Evolutionary conservation across 768 basidiomycete genomes (phyloP).

Genomic region (Amanita pseudoporphyria): DNA sequence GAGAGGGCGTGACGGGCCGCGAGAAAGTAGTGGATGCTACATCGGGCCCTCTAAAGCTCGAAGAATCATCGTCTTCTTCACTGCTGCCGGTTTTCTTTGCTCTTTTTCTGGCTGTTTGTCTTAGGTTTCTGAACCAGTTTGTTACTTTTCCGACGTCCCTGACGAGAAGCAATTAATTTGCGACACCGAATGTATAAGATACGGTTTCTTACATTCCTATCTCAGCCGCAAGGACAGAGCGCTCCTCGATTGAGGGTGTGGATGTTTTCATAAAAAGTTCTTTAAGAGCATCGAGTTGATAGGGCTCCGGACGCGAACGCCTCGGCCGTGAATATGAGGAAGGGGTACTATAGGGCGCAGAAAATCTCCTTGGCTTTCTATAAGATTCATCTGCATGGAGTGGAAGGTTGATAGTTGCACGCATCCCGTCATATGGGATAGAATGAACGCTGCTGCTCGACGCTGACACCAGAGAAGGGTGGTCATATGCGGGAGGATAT

Average conservation of each 20-base stretch:
- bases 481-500: conserved; percentile 38
- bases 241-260: conserved; percentile 75
- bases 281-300: conserved; percentile 69
- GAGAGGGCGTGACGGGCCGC: conserved; percentile 42
- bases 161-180: conserved; percentile 11
- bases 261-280: conserved; percentile 56
- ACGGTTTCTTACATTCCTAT: conserved; percentile 52
- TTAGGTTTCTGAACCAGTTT: conserved; percentile 82
- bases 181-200: conserved; percentile 14
- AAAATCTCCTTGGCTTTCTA: conserved; percentile 22
- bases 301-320: conserved; percentile 70
- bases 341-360: conserved; percentile 35
- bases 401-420: background rate
- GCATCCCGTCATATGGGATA: background rate
- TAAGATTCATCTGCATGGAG: background rate
- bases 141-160: conserved; percentile 81
- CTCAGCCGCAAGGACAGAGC: conserved; percentile 60
- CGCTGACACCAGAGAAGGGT: conserved; percentile 34
- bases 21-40: conserved; percentile 30
- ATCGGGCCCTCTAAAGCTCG: conserved; percentile 24
- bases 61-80: conserved; percentile 37
- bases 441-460: conserved; percentile 10
- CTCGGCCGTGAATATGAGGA: conserved; percentile 43
- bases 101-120: conserved; percentile 72
- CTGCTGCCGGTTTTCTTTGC: conserved; percentile 40